These are phyloP conservation scores for Eutrema japonicum DNA, from an alignment of 345 rosid species.

Conservation along the genomic window DNA sequence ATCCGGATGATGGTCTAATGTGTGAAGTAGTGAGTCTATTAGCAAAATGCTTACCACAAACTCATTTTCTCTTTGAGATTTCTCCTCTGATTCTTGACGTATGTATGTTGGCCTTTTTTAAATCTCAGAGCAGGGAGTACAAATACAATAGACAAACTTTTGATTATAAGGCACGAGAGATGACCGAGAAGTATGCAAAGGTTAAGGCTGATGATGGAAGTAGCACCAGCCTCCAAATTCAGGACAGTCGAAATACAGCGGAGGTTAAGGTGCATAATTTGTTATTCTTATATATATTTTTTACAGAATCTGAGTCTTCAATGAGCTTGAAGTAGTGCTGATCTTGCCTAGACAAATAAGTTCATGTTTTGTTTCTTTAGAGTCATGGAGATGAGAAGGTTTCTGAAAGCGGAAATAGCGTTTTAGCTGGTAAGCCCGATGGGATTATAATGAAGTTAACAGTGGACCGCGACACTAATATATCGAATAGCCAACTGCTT, in stretches of 20 bases:
- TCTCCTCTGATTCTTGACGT: background rate
- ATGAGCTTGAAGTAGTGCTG: background rate
- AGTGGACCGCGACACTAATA: slow-evolving; percentile 24
- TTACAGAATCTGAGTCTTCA: background rate
- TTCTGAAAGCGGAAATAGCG: slow-evolving; percentile 39
- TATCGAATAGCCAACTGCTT: background rate
- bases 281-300: background rate
- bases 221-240: slow-evolving; percentile 35
- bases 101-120: background rate
- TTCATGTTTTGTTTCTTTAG: slow-evolving; percentile 42
- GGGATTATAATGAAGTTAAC: slow-evolving; percentile 45
- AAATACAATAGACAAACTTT: slow-evolving; percentile 78
- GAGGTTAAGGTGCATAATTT: slow-evolving; percentile 34
- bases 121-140: slow-evolving; percentile 74
- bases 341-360: background rate
- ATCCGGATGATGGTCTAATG: slow-evolving; percentile 89
- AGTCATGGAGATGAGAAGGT: slow-evolving; percentile 35
- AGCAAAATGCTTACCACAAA: background rate
- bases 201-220: slow-evolving; percentile 46
- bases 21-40: slow-evolving; percentile 5
- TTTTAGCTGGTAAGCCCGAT: slow-evolving; percentile 23
- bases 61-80: slow-evolving; percentile 3
- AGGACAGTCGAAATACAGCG: slow-evolving; percentile 35
- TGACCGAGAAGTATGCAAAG: slow-evolving; percentile 73
- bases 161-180: slow-evolving; percentile 65